phyloP scores from a whole-genome alignment of 2,329 filamentous ascomycete genomes.

The Phyllosticta citribraziliensis region DNA sequence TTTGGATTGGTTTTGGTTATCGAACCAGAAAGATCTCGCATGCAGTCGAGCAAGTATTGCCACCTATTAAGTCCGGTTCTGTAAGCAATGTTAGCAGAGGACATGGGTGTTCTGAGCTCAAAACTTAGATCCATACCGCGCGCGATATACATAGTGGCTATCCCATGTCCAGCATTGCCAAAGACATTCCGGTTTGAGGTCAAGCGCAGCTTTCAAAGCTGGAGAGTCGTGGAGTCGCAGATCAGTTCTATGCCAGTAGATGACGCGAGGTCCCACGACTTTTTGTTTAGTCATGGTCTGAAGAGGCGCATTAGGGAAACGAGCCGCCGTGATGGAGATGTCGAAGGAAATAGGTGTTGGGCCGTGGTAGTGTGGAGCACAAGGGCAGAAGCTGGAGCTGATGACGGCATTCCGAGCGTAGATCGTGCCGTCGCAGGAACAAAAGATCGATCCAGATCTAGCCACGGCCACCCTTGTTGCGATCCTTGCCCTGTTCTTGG shows the following conservation, averaged over 20 bases:
- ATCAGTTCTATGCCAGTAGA: conserved; percentile 64
- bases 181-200: conserved; percentile 56
- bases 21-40: conserved; percentile 57
- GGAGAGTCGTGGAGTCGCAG: conserved; percentile 69
- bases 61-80: conserved; percentile 62
- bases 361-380: background rate
- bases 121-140: conserved; percentile 22
- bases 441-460: conserved; percentile 5
- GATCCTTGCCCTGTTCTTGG: background rate
- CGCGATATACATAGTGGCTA: conserved; percentile 67
- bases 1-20: conserved; percentile 61
- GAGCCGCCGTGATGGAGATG: background rate
- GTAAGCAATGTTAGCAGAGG: background rate
- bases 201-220: conserved; percentile 60
- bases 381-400: background rate
- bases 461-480: background rate
- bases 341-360: background rate
- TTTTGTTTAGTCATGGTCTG: background rate
- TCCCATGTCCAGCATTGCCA: conserved; percentile 77
- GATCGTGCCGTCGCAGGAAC: background rate
- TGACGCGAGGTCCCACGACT: background rate
- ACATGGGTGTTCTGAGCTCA: background rate
- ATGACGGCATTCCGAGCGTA: conserved; percentile 8
- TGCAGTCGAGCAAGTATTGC: conserved; percentile 68
- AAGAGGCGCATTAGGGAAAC: background rate